Percentiles rank a stretch among this genome's conserved stretches.
Evolutionary conservation across 2,329 filamentous ascomycete species (phyloP).

Genomic region (Paecilomyces variotii): DNA sequence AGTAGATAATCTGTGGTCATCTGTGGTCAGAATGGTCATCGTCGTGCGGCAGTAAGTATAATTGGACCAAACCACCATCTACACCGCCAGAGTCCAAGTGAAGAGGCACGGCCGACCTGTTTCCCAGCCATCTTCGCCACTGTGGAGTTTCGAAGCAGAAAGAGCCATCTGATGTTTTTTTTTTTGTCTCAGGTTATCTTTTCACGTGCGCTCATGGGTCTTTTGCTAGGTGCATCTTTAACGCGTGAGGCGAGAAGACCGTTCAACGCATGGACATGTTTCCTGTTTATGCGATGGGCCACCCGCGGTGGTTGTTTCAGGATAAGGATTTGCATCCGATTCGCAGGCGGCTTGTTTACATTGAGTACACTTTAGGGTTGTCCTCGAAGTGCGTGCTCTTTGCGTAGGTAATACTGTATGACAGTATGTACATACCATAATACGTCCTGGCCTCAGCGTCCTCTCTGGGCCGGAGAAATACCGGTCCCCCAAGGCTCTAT

Average conservation of each 20-base stretch:
- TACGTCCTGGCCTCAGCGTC: background rate
- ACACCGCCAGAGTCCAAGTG: background rate
- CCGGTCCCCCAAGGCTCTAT: background rate
- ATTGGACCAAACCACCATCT: background rate
- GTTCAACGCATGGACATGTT: background rate
- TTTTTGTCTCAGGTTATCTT: background rate
- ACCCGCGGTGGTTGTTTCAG: background rate
- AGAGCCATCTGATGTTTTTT: background rate
- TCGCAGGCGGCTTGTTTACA: background rate
- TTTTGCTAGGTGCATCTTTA: background rate
- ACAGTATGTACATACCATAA: background rate
- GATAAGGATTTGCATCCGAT: background rate
- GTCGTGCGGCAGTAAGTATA: background rate
- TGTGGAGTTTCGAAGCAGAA: background rate
- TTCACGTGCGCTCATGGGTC: background rate
- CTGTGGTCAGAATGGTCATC: background rate
- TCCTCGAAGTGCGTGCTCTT: background rate
- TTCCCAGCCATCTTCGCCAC: background rate
- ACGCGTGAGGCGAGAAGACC: background rate
- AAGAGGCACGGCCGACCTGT: background rate
- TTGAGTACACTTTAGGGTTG: background rate
- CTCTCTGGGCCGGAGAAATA: background rate
- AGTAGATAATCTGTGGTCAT: background rate
- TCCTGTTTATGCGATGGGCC: background rate
- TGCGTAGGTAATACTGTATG: background rate